Percentiles rank a stretch among this genome's conserved stretches.
These are phyloP conservation scores for Yamadazyma phyllophila DNA, from an alignment of 805 yeast genomes.

Conservation along the genomic window DNA sequence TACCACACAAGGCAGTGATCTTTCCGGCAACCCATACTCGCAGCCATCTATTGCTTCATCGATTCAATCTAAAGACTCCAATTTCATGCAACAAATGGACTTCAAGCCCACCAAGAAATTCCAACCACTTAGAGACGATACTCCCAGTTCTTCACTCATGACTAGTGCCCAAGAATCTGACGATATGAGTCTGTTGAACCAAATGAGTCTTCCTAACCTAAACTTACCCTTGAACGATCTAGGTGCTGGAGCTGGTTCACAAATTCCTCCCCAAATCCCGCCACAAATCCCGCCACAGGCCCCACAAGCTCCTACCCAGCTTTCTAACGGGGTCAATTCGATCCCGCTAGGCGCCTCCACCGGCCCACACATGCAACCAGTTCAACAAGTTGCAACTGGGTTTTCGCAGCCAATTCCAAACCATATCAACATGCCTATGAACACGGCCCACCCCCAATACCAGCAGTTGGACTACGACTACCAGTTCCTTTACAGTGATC, in stretches of 20 bases:
- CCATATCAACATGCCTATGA: constrained; percentile 1
- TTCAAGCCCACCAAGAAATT: constrained; percentile 4
- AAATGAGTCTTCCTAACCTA: background rate
- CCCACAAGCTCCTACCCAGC: background rate
- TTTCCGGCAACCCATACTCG: background rate
- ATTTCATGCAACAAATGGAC: constrained; percentile 1
- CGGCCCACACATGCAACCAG: background rate
- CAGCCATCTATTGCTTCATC: background rate
- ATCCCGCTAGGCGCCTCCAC: background rate
- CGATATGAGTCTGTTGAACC: background rate
- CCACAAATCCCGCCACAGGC: background rate
- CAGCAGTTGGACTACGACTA: constrained; percentile 13
- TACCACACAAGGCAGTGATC: constrained; percentile 1
- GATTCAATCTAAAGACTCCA: background rate
- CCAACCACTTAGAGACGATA: background rate
- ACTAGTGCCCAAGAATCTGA: background rate
- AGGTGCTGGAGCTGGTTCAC: background rate
- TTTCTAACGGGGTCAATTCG: background rate
- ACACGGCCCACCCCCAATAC: background rate
- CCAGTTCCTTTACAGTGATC: constrained; percentile 13
- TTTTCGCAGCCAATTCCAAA: constrained; percentile 3
- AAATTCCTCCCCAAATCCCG: constrained; percentile 1
- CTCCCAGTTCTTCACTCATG: background rate
- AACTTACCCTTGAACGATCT: background rate
- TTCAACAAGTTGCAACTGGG: constrained; percentile 1